Base-by-base conservation (phyloP, 495 filamentous ascomycete species). In the Pseudevernia furfuracea region DNA sequence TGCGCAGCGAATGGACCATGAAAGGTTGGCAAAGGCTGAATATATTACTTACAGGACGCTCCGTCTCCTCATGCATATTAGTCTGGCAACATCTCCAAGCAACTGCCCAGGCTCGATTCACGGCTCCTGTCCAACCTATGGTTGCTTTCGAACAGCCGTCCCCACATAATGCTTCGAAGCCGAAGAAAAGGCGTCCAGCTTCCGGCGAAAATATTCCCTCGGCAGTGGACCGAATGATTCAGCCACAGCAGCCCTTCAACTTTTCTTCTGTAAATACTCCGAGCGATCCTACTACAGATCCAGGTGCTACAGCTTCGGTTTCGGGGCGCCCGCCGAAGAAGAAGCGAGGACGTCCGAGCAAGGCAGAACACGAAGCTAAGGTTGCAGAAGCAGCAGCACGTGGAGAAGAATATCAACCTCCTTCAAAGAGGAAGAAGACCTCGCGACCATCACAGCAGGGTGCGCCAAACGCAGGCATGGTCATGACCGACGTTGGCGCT, bases 271-370 rank as follows among this genome's bases (percentile, higher is more conserved):
- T 73, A 61, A 71, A 76, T 58, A 66, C 56, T 32, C 38, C 67
- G 39, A 61, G 60, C 21, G 38, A 66, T 57, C 65, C 74, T 62
- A 59, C 71, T 39, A 60, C 67, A 32, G 68, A 71, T 28, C 72
- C 67, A 63, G 46, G 65, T 39, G 55, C 60, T 23, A 68, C 68
- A 12, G 53, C 66, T 63, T 39, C 63, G 32, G 46, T 55, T 38
- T 39, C 66, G 23, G 71, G 72, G 32, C 79, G 81, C 39, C 78
- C 75, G 19, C 79, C 78, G 43, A 80, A 81, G 61, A 87, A 87
- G 77, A 83, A 81, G 64, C 78, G 86, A 52, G 84, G 84, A 21
- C 78, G 84, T 17, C 84, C 84, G 58, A 83, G 78, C 66, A 85
- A 85, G 71, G 79, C 77, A 58, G 83, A 85, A 61, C 72, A 76